A percentile compares a stretch with the other conserved stretches of the same genome.
phyloP scores from a whole-genome alignment of 75 land plant genomes.

The Picea glauca region DNA sequence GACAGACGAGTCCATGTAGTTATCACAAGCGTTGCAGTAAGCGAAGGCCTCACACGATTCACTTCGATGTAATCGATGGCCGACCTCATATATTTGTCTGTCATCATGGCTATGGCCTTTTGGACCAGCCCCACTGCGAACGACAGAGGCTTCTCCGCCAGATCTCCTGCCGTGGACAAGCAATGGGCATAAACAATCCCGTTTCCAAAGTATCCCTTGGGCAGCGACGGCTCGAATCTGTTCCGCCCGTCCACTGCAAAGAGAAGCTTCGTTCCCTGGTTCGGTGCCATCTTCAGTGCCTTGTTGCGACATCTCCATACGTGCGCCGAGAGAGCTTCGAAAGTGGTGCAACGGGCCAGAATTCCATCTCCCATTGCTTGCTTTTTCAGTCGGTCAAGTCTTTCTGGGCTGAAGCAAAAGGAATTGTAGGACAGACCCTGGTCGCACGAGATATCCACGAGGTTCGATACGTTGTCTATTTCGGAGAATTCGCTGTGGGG shows the following conservation, averaged over 20 bases:
- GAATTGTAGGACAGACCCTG: conserved; percentile 46
- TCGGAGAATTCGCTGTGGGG: conserved; percentile 52
- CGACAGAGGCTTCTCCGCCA: conserved; percentile 46
- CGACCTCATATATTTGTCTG: conserved; percentile 75
- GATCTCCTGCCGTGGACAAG: conserved; percentile 48
- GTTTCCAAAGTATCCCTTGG: conserved; percentile 77
- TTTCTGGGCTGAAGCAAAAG: conserved; percentile 47
- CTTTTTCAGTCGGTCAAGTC: conserved; percentile 47
- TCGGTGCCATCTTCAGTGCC: conserved; percentile 47
- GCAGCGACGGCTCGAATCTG: conserved; percentile 64
- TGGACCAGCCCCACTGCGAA: conserved; percentile 60
- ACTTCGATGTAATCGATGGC: conserved; percentile 81
- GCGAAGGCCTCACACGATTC: conserved; percentile 61
- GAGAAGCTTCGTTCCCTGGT: conserved; percentile 75
- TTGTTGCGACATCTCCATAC: conserved; percentile 66
- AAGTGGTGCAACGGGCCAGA: conserved; percentile 65
- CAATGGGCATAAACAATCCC: conserved; percentile 76
- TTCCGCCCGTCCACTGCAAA: conserved; percentile 88
- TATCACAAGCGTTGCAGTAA: conserved; percentile 69
- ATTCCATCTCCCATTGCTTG: conserved; percentile 50
- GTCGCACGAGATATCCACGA: conserved; percentile 22
- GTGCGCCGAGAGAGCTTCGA: conserved; percentile 78
- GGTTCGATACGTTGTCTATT: conserved; percentile 52
- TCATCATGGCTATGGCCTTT: conserved; percentile 60
- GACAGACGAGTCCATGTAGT: conserved; percentile 85